These are phyloP conservation scores for Sugiyamaella novakii DNA, from an alignment of 1,139 yeast species.

Conservation along the genomic window DNA sequence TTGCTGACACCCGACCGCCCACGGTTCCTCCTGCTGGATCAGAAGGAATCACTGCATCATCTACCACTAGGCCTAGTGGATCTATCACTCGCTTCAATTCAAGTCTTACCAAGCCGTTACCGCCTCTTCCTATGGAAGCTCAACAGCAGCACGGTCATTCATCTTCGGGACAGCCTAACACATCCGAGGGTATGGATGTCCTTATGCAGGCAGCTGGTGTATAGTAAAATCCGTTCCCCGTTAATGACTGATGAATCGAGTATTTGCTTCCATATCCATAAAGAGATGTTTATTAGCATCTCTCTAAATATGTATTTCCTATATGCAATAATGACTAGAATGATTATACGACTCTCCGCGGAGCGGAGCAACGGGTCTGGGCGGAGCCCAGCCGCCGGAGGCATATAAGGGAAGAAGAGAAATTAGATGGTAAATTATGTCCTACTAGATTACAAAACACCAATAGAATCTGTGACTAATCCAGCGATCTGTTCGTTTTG, in stretches of 20 bases:
- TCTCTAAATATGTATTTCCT: slow-evolving; percentile 7
- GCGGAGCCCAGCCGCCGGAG: slow-evolving; percentile 11
- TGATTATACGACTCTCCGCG: background rate
- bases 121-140: slow-evolving; percentile 39
- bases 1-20: slow-evolving; percentile 37
- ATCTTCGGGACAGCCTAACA: slow-evolving; percentile 3
- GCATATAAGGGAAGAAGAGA: background rate
- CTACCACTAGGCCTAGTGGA: slow-evolving; percentile 14
- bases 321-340: slow-evolving; percentile 10
- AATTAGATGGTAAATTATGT: background rate
- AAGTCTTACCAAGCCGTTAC: slow-evolving; percentile 38
- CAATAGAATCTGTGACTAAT: slow-evolving; percentile 39
- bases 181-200: slow-evolving; percentile 37
- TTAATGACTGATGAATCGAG: slow-evolving; percentile 11
- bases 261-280: too few species aligned
- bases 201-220: slow-evolving; percentile 41
- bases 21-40: slow-evolving; percentile 34
- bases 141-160: slow-evolving; percentile 4
- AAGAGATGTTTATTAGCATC: too few species aligned
- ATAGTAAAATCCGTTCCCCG: slow-evolving; percentile 16
- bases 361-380: slow-evolving; percentile 10
- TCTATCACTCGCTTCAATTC: slow-evolving; percentile 19
- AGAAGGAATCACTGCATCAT: slow-evolving; percentile 17
- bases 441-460: slow-evolving; percentile 24
- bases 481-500: slow-evolving; percentile 49